Evolutionary conservation across 2,329 filamentous ascomycete genomes (phyloP), one percentile per base, ranked within the genome.

Genomic region (Hypoxylon sp.): DNA sequence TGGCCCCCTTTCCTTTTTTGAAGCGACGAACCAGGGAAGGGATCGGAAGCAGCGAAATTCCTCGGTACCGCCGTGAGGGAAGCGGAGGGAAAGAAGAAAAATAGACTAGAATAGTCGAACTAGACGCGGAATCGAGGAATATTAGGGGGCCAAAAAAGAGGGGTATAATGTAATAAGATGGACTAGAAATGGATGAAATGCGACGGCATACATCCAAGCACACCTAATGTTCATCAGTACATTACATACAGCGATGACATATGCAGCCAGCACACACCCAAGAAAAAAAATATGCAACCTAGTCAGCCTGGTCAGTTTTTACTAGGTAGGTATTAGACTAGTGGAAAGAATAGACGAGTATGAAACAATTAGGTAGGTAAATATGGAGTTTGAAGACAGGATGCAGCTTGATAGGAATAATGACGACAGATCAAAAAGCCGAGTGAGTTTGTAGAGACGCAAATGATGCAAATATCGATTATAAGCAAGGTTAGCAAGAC

Each of bases 81-180:
- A 61, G 56, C 6, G 45, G 56, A 60, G 60, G 65, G 50, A 21
- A 53, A 53, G 49, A 63, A 56, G 34, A 55, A 14, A 50, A 63
- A 52, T 30, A 56, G 52, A 41, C 13, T 10, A 58, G 32, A 59
- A 59, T 61, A 59, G 57, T 66, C 32, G 63, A 55, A 50, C 64
- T 70, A 68, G 62, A 61, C 45, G 64, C 69, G 59, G 58, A 69
- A 63, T 52, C 52, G 65, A 69, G 38, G 52, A 64, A 58, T 62
- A 60, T 60, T 73, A 69, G 63, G 71, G 71, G 69, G 57, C 55
- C 63, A 51, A 65, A 71, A 72, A 72, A 73, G 71, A 72, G 71
- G 71, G 71, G 71, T 72, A 72, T 65, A 63, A 67, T 61, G 57
- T 53, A 61, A 62, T 62, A 59, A 57, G 60, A 59, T 64, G 41